Evolutionary conservation across 805 yeast species (phyloP), one percentile per base, ranked within the genome.

Genomic region (Wickerhamomyces strasburgensis): DNA sequence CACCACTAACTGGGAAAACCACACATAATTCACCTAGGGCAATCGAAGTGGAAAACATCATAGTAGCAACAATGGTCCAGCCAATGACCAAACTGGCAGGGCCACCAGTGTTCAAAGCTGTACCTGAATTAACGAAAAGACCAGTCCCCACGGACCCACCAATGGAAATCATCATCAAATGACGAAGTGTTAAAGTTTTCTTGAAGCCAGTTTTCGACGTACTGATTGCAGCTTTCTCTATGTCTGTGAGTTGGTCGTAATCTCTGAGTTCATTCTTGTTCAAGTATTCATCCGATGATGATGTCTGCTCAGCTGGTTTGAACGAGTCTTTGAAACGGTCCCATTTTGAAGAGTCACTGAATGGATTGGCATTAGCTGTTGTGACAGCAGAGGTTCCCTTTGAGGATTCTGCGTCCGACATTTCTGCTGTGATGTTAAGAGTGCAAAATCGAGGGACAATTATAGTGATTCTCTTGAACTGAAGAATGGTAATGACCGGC

Each of bases 61-160:
- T 72, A 3, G 75, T 57, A 34, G 81, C 78, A 21, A 75, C 64
- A 23, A 77, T 57, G 19, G 58, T 48, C 65, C 78, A 72, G 42
- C 74, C 79, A 33, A 80, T 71, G 33, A 79, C 58, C 27, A 80
- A 56, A 33, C 80, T 72, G 3, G 78, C 85, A 6, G 84, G 82
- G 15, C 86, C 87, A 49, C 81, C 80, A 14, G 67, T 64, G 17
- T 49, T 56, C 37, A 80, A 60, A 1, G 82, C 74, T 35, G 68
- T 60, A 41, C 84, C 85, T 7, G 82, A 70, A 39, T 82, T 83
- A 35, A 80, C 73, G 43, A 80, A 78, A 40, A 80, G 61, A 54
- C 87, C 85, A 21, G 85, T 78, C 57, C 88, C 86, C 45, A 80
- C 77, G 42, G 80, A 71, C 49, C 85, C 84, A 43, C 84, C 87